Percentiles rank a stretch among this genome's conserved stretches.
Conservation (phyloP, 805 yeast genomes). For the Teunomyces panamensis region DNA sequence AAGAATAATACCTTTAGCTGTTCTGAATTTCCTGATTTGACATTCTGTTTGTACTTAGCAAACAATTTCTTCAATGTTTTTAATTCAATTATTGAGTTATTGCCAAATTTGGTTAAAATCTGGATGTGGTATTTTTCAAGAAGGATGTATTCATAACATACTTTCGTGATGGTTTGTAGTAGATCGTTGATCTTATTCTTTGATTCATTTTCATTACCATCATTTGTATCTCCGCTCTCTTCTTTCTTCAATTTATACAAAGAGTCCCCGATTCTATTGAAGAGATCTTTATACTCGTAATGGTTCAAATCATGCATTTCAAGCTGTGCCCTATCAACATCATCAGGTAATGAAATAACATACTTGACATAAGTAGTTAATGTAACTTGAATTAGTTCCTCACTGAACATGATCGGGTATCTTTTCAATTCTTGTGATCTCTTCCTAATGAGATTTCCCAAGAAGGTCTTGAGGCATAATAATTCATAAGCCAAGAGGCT, state of each 20-base stretch:
- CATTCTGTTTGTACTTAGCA: constrained; percentile 15
- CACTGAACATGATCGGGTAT: constrained; percentile 17
- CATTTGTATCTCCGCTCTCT: constrained; percentile 23
- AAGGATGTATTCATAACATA: constrained; percentile 36
- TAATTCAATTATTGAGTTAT: constrained; percentile 29
- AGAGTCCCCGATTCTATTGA: constrained; percentile 23
- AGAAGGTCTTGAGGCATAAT: constrained; percentile 22
- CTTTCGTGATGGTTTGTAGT: constrained; percentile 31
- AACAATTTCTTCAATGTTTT: constrained; percentile 23
- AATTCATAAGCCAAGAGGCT: constrained; percentile 29
- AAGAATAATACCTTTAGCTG: constrained; percentile 32
- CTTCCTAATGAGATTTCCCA: constrained; percentile 22
- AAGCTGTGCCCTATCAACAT: constrained; percentile 13
- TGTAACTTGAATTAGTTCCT: constrained; percentile 39
- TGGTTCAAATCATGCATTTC: constrained; percentile 23
- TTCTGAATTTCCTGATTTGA: constrained; percentile 14
- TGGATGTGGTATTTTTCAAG: constrained; percentile 40
- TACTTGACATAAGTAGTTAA: constrained; percentile 36
- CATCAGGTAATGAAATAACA: constrained; percentile 28
- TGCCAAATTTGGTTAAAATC: constrained; percentile 31
- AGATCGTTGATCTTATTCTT: constrained; percentile 10
- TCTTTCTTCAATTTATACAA: constrained; percentile 26
- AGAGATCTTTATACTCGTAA: constrained; percentile 25
- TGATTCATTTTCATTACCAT: constrained; percentile 19
- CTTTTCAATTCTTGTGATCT: constrained; percentile 5